Base-by-base conservation (phyloP, 805 yeast genomes). In the Starmerella sp. region DNA sequence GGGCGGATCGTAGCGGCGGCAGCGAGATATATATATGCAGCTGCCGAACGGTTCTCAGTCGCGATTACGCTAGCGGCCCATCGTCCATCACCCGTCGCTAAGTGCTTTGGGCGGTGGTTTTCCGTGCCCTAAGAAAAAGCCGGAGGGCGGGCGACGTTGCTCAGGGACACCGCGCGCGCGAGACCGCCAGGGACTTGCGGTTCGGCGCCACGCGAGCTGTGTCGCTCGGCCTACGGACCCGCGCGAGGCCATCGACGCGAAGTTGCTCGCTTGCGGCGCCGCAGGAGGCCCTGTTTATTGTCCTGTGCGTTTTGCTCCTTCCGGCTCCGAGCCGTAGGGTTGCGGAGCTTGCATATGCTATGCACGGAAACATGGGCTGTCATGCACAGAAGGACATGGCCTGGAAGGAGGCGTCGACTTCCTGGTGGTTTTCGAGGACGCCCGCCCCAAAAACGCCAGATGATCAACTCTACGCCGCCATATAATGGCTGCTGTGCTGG, bases 11-110 rank as follows among this genome's bases (percentile, higher is more conserved):
- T 11, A 17, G 47, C 17, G 10, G 17, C 35, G 28, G 47, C 41
- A 2, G 41, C 41, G 17, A n/a, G 10, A 43, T 44, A 14, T 44
- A 14, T 44, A 30, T 31, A 44, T n/a, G 30, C 9, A 43, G 45
- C 32, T 32, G 35, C n/a, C 41, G 14, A 37, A 13, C 17, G 29
- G 37, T 44, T n/a, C 48, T 31, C 37, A 9, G 29, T 31, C 37
- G 37, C 22, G 48, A 44, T 44, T 44, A 44, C 48, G 48, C 48
- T 44, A 44, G 48, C 48, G 29, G 48, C 48, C 36, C 37, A 44
- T 44, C 48, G 11, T 9, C 34, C 48, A 13, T 37, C 41, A 37
- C 41, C 41, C n/a, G 46, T 44, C 48, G 48, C 48, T 44, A 28
- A 30, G n/a, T 10, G 37, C 22, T 43, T 14, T 14, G 35, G 47